Base-by-base conservation (phyloP, 805 yeast genomes). In the Saccharomycopsis selenospora region DNA sequence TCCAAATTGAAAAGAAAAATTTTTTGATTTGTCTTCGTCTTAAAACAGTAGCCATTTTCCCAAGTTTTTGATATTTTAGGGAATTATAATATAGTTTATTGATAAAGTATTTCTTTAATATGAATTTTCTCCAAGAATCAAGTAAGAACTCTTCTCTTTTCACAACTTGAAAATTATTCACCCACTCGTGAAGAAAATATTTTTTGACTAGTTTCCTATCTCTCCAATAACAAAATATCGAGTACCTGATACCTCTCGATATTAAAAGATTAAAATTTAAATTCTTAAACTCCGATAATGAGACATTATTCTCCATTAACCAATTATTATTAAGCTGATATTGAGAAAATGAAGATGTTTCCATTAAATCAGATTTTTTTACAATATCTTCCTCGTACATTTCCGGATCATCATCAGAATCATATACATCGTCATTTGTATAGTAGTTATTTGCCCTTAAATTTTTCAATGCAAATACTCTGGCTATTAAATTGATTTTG, bases 141-240 rank as follows among this genome's bases (percentile, higher is more conserved):
- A 36, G n/a, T 7, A 47, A 28, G 24, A 25, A 28, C 10, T 26
- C 6, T 18, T 38, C 48, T 14, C 52, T n/a, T 36, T 27, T 30
- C 17, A 18, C 18, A 11, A 49, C 20, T 20, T 48, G 29, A 17
- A n/a, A 33, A 3, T 42, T 36, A 11, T 27, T 33, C 22, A 28
- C n/a, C 51, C 53, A 50, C 13, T 18, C 26, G 24, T 27, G 23
- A 10, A 50, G 23, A 38, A 52, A 42, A 20, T 22, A 41, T 18
- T 40, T 43, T 33, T 49, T 52, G n/a, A 38, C 13, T 13, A 42
- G 24, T 20, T 42, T 47, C n/a, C 45, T 28, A 13, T 23, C 14
- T 24, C 43, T 43, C 53, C 53, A 50, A 23, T 52, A 52, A 10
- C 36, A 25, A 42, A 52, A 52, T 14, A 50, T 52, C 3, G 54